phyloP scores from a whole-genome alignment of 441 rosid genomes.

The Euphorbia schlechtendalii region DNA sequence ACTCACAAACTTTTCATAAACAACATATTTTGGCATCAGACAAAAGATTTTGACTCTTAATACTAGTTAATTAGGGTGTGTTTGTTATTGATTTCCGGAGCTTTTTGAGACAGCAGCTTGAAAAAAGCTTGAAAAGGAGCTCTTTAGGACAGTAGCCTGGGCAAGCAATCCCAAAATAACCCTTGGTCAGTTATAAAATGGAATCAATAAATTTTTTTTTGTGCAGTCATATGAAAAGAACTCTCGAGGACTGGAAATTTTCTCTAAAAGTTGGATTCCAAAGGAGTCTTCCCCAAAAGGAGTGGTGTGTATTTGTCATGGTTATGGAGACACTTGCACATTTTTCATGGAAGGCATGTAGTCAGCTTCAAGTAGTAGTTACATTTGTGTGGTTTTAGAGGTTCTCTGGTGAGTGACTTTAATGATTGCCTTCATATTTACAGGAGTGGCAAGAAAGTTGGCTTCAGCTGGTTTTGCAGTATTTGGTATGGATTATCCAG shows the following conservation, averaged over 20 bases:
- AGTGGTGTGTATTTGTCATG: slow-evolving; percentile 79
- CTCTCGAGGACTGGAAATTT: slow-evolving; percentile 78
- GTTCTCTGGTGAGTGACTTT: slow-evolving; percentile 12
- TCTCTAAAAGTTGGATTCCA: slow-evolving; percentile 88
- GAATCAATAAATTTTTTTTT: background rate
- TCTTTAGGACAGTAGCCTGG: no score
- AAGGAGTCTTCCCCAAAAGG: slow-evolving; percentile 55
- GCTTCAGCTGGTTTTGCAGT: slow-evolving; percentile 76
- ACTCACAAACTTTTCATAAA: no score
- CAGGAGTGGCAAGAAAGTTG: slow-evolving; percentile 81
- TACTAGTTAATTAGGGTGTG: no score
- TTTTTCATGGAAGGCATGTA: slow-evolving; percentile 86
- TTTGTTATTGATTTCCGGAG: no score
- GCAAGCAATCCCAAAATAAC: no score
- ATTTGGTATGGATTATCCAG: slow-evolving; percentile 94
- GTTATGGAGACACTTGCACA: slow-evolving; percentile 95
- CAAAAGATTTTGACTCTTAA: no score
- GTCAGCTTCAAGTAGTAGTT: slow-evolving; percentile 11
- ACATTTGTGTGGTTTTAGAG: background rate
- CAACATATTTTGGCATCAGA: no score
- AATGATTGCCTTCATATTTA: slow-evolving; percentile 15
- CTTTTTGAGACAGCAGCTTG: no score
- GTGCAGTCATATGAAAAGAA: slow-evolving; percentile 62
- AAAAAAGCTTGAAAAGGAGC: no score
- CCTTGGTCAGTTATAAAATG: background rate